Conservation (phyloP, 2,329 filamentous ascomycete genomes). For the Orbilia oligospora region DNA sequence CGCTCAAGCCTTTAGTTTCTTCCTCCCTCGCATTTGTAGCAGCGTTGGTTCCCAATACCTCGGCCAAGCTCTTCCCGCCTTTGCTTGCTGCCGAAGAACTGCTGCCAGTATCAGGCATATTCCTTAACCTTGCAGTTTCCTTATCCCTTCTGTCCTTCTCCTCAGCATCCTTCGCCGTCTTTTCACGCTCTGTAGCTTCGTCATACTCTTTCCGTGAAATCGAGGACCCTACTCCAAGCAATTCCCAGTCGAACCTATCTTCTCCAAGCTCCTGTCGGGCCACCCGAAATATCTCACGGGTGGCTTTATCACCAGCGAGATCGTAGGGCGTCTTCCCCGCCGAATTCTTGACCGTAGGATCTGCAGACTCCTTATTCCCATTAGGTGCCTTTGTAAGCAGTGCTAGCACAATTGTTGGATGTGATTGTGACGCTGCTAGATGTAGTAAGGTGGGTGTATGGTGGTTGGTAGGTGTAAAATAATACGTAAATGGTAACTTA, state of each 20-base stretch:
- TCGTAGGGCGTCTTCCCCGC: conserved; percentile 91
- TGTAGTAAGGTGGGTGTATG: conserved; percentile 80
- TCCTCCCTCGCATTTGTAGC: conserved; percentile 76
- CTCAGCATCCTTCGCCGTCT: conserved; percentile 75
- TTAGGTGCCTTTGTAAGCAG: conserved; percentile 78
- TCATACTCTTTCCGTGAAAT: conserved; percentile 81
- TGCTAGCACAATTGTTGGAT: conserved; percentile 81
- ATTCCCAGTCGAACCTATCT: conserved; percentile 81
- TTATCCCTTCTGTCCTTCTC: conserved; percentile 81
- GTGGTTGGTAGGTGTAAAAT: conserved; percentile 71
- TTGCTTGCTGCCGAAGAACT: conserved; percentile 66
- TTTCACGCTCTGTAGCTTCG: conserved; percentile 78
- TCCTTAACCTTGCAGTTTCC: conserved; percentile 75
- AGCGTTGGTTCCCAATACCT: conserved; percentile 78
- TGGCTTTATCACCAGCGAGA: conserved; percentile 85
- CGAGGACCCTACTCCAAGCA: conserved; percentile 78
- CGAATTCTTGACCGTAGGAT: conserved; percentile 78
- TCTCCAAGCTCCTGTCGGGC: conserved; percentile 87
- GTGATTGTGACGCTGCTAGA: conserved; percentile 85
- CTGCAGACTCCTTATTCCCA: conserved; percentile 69
- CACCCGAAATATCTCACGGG: conserved; percentile 91
- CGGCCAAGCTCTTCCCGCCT: conserved; percentile 71
- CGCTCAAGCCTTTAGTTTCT: conserved; percentile 85
- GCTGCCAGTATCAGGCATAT: conserved; percentile 59
- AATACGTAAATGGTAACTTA: conserved; percentile 81